Evolutionary conservation across 495 filamentous ascomycete species (phyloP), one percentile per base, ranked within the genome.

Genomic region (Chaetomium tenue): DNA sequence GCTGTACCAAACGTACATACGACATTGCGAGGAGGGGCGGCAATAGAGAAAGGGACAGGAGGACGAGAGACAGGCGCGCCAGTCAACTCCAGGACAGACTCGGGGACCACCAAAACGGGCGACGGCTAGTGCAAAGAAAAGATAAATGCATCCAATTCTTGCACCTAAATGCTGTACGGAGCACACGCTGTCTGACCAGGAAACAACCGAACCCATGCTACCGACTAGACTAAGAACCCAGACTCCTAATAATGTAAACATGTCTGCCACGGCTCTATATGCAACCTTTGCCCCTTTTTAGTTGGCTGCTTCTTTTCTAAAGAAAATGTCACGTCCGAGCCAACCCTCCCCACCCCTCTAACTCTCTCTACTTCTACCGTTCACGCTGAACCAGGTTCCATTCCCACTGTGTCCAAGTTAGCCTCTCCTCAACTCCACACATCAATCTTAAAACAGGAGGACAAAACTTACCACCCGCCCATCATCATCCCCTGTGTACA

Each of bases 401-500:
- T 76, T 96, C 90, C 74, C 91, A 94, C 90, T 93, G 62, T 25
- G 48, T 57, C 20, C 37, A 50, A 28, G 65, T 76, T 70, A 74
- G 68, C 68, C 76, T 9, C 26, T 33, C 44, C 1, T 22, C 56
- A 22, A n/a, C 5, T 20, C 26, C 33, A 25, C 51, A 46, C 1
- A 44, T 44, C 2, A 13, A 16, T 33, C 3, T 3, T 25, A 9
- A 13, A 23, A 51, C 0, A 7, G 46, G 33, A 66, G 59, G 18
- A 22, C 40, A 50, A 69, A 60, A 81, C 81, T 78, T 67, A 84
- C 81, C 72, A 97, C 93, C 78, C 88, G 78, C 50, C 93, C 93
- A 48, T 88, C 86, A 63, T 96, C 93, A 78, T 97, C 93, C 9
- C 94, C 93, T 0, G 93, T 96, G 76, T 97, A 97, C 15, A 98